Conservation (phyloP, 495 filamentous ascomycete species). For the Trichoderma erinaceum region DNA sequence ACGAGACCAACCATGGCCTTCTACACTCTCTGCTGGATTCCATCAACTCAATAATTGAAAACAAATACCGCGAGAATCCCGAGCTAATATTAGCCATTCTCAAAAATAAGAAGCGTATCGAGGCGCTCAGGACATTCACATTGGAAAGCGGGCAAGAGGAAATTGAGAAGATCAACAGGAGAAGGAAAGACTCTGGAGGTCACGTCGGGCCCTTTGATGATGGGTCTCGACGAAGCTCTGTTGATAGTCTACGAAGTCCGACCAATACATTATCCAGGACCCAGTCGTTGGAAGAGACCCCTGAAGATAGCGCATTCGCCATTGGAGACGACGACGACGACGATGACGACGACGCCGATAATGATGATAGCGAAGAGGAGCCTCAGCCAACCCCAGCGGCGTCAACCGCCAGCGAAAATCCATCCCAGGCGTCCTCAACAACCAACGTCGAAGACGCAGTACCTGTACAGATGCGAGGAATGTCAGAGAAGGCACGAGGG, state of each 20-base stretch:
- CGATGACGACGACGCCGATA: constrained; percentile 40
- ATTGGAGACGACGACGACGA: constrained; percentile 79
- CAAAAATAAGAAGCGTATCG: constrained; percentile 74
- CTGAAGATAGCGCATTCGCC: constrained; percentile 73
- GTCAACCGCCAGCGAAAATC: constrained; percentile 63
- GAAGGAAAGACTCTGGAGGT: constrained; percentile 60
- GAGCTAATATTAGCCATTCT: constrained; percentile 77
- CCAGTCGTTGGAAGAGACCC: constrained; percentile 65
- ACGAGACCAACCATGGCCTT: constrained; percentile 84
- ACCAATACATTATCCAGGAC: constrained; percentile 48
- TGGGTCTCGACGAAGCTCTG: constrained; percentile 52
- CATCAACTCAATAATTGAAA: constrained; percentile 84
- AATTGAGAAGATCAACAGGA: constrained; percentile 71
- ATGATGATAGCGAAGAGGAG: constrained; percentile 63
- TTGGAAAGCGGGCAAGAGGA: constrained; percentile 94
- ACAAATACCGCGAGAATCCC: constrained; percentile 58
- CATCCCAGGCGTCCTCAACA: constrained; percentile 66
- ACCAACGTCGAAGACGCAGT: constrained; percentile 73
- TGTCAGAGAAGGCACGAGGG: constrained; percentile 95
- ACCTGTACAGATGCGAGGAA: constrained; percentile 83
- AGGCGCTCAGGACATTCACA: constrained; percentile 84
- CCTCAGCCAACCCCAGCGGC: constrained; percentile 60
- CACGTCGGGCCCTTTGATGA: constrained; percentile 39
- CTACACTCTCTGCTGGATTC: constrained; percentile 80
- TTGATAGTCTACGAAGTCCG: constrained; percentile 66